Conservation (phyloP, 2,329 filamentous ascomycete genomes). For the Trichoderma sp. region DNA sequence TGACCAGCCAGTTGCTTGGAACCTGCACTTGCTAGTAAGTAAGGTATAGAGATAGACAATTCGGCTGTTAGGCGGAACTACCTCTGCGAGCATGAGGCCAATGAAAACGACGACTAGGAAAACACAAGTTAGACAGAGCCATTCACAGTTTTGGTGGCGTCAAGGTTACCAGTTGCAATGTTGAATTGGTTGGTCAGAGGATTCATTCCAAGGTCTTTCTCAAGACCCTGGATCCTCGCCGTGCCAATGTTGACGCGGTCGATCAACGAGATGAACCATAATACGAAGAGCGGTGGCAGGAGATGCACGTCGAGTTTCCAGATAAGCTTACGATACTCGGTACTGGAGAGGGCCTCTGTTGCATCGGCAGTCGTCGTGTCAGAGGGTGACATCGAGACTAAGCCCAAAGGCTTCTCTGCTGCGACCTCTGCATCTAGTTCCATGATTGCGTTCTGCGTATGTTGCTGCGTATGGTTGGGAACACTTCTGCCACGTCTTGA, state of each 20-base stretch:
- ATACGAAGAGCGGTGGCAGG: slow-evolving; percentile 28
- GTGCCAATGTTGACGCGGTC: slow-evolving; percentile 29
- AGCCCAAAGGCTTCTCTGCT: slow-evolving; percentile 7
- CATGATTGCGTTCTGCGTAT: not conserved
- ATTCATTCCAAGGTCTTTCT: slow-evolving; percentile 23
- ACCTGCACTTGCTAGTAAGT: slow-evolving; percentile 7
- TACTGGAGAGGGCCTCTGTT: not conserved
- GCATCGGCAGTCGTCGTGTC: not conserved
- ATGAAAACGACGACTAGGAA: slow-evolving; percentile 11
- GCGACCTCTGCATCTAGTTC: slow-evolving; percentile 1
- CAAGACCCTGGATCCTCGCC: slow-evolving; percentile 26
- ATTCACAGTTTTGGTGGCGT: not conserved
- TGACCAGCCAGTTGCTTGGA: slow-evolving; percentile 27
- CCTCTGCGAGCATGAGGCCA: slow-evolving; percentile 14
- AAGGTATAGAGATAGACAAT: slow-evolving; percentile 19
- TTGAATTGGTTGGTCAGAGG: slow-evolving; percentile 13
- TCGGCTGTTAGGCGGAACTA: not conserved
- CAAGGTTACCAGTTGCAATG: not conserved
- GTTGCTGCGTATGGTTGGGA: not conserved
- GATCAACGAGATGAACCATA: slow-evolving; percentile 30
- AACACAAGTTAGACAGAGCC: not conserved
- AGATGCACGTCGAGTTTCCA: slow-evolving; percentile 25
- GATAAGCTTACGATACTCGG: slow-evolving; percentile 29
- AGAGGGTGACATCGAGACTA: not conserved
- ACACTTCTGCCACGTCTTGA: not conserved